These are phyloP conservation scores for Hypoxylon fragiforme DNA, from an alignment of 495 filamentous ascomycete species.

Conservation along the genomic window DNA sequence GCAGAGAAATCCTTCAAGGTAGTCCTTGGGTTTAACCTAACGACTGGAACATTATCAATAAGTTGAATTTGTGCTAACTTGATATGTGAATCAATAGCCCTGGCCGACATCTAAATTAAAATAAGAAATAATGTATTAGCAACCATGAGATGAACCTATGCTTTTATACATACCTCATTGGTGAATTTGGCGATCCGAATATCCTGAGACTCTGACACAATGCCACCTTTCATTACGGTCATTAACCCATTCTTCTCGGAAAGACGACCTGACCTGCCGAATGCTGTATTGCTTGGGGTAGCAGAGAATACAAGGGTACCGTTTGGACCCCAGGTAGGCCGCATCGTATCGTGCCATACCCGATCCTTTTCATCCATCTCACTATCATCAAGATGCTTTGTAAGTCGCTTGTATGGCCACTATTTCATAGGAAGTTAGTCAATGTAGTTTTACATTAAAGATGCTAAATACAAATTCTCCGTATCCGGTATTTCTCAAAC, in stretches of 20 bases:
- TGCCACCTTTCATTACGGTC: slow-evolving; percentile 35
- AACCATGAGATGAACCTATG: neutral
- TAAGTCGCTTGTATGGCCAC: slow-evolving; percentile 83
- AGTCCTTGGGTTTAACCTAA: slow-evolving; percentile 37
- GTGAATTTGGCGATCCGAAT: slow-evolving; percentile 58
- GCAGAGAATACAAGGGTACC: slow-evolving; percentile 69
- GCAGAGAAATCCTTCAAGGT: slow-evolving; percentile 37
- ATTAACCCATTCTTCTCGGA: slow-evolving; percentile 36
- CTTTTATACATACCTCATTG: slow-evolving; percentile 46
- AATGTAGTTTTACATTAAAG: slow-evolving; percentile 19
- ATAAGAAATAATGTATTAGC: too few relatives aligned
- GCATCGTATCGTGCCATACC: slow-evolving; percentile 65
- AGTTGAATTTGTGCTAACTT: slow-evolving; percentile 30
- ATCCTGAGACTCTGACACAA: slow-evolving; percentile 47
- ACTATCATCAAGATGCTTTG: slow-evolving; percentile 64
- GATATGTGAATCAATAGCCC: slow-evolving; percentile 29
- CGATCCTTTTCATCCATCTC: slow-evolving; percentile 61
- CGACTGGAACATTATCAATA: slow-evolving; percentile 50
- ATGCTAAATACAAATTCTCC: neutral
- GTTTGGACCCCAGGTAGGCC: slow-evolving; percentile 77
- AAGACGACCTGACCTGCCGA: slow-evolving; percentile 35
- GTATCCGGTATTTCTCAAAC: neutral
- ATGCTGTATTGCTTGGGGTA: slow-evolving; percentile 39
- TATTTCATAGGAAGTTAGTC: slow-evolving; percentile 57
- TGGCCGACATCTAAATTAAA: slow-evolving; percentile 33